A percentile compares a stretch with the other conserved stretches of the same genome.
phyloP scores from a whole-genome alignment of 495 filamentous ascomycete genomes.

The Aspergillus affinis region DNA sequence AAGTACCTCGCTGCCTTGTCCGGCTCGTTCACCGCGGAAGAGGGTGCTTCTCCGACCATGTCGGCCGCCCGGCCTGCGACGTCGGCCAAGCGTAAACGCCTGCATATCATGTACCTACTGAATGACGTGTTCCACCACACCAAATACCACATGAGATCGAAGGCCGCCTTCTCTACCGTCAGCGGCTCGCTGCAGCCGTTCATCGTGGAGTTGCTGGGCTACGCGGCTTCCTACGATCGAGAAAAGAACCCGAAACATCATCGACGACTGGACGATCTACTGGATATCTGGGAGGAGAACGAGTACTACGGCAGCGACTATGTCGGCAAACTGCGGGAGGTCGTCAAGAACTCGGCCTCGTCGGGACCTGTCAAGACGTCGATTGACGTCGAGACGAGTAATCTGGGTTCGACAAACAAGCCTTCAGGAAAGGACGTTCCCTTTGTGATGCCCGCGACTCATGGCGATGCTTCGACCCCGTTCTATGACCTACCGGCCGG shows the following conservation, averaged over 20 bases:
- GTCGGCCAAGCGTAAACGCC: slow-evolving; percentile 65
- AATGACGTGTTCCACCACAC: slow-evolving; percentile 83
- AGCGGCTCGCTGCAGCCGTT: slow-evolving; percentile 59
- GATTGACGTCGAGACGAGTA: slow-evolving; percentile 25
- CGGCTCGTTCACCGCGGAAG: slow-evolving; percentile 49
- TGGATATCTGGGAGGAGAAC: slow-evolving; percentile 72
- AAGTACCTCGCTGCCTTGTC: slow-evolving; percentile 76
- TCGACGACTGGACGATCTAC: slow-evolving; percentile 60
- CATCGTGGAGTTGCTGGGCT: slow-evolving; percentile 60
- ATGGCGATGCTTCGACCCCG: slow-evolving; percentile 72
- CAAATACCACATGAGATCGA: slow-evolving; percentile 54
- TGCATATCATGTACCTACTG: slow-evolving; percentile 80
- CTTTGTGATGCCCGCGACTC: slow-evolving; percentile 69
- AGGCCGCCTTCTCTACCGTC: slow-evolving; percentile 50
- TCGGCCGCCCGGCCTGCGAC: slow-evolving; percentile 28
- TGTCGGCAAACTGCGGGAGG: slow-evolving; percentile 59
- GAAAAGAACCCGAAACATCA: slow-evolving; percentile 64
- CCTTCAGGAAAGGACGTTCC: slow-evolving; percentile 53
- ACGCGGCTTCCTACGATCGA: slow-evolving; percentile 58
- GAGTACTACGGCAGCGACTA: slow-evolving; percentile 63
- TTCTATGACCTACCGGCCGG: slow-evolving; percentile 87
- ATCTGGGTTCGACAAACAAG: slow-evolving; percentile 23
- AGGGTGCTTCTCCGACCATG: slow-evolving; percentile 17
- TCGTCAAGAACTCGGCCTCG: slow-evolving; percentile 49
- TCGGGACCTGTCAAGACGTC: slow-evolving; percentile 28